Percentiles rank a stretch among this genome's conserved stretches.
Evolutionary conservation across 2,329 filamentous ascomycete species (phyloP).

Genomic region (Chaetomiaceae sp.): DNA sequence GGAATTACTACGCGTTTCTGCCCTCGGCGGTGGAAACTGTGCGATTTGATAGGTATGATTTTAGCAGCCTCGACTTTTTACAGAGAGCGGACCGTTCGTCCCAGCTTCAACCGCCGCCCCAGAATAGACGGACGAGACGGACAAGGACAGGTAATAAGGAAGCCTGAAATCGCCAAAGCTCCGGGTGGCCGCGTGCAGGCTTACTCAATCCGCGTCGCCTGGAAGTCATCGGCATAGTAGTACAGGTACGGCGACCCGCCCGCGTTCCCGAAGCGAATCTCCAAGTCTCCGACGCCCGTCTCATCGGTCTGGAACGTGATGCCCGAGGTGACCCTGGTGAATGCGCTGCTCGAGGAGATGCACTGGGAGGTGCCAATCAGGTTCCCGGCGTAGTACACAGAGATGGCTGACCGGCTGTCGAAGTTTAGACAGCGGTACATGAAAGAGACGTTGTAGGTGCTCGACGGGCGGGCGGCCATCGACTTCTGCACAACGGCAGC

Average conservation of each 20-base stretch:
- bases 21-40: too few species aligned
- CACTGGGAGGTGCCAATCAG: background rate
- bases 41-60: too few species aligned
- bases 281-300: constrained; percentile 15
- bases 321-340: constrained; percentile 4
- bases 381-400: constrained; percentile 13
- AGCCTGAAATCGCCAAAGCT: too few species aligned
- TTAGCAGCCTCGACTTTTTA: too few species aligned
- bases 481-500: constrained; percentile 6
- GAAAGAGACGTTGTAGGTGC: constrained; percentile 20
- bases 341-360: background rate
- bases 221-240: constrained; percentile 23
- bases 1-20: too few species aligned
- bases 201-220: constrained; percentile 1
- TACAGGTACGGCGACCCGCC: constrained; percentile 12
- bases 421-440: constrained; percentile 24
- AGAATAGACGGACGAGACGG: too few species aligned
- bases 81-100: too few species aligned
- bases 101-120: too few species aligned
- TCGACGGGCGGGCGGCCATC: constrained; percentile 16
- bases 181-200: too few species aligned
- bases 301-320: constrained; percentile 20
- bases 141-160: too few species aligned
- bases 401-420: constrained; percentile 12
- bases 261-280: constrained; percentile 18